Evolutionary conservation across 306 rosid genomes (phyloP), one percentile per base, ranked within the genome.

Genomic region (Morella rubra): DNA sequence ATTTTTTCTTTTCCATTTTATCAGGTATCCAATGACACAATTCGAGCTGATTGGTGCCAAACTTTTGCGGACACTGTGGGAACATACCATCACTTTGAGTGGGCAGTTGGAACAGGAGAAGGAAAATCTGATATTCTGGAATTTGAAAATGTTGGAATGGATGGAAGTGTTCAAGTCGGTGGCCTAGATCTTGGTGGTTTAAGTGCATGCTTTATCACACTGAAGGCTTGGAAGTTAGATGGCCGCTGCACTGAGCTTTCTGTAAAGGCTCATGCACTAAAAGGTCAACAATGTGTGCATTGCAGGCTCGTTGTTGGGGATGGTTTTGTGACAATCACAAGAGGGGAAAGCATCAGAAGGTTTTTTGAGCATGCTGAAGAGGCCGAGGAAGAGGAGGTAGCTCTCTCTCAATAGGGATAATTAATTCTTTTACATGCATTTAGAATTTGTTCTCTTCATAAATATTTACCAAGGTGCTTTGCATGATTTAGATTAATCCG

Each of bases 331-430:
- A 86, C 94, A 80, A 96, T 96, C 78, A 89, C 96, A 45, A 96
- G 93, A 84, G 99, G 99, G 74, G 99, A 91, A 80, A 89, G 85
- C 78, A 90, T 96, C 73, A 89, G 89, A 86, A 87, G 89, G 84
- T 96, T 96, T 84, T 96, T 96, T 87, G 99, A 96, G 86, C 93
- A 91, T 80, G 99, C 98, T 82, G 99, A 96, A 88, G 99, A 96
- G 87, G 98, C 98, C 27, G 99, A 96, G 83, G 99, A 96, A 86
- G 99, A 96, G 77, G 99, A 96, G 99, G 99, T 96, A 85, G 84
- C 79, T 73, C 60, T 60, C 55, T 70, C 73, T 87, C 55, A 73
- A 24, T 54, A 50, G 16, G 66, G 68, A 82, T 84, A 83, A 80
- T 76, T 72, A 68, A 52, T 73, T 73, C 61, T 73, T 75, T 76